Evolutionary conservation across 805 yeast species (phyloP).

Genomic region (Groenewaldozyma salmanticensis): DNA sequence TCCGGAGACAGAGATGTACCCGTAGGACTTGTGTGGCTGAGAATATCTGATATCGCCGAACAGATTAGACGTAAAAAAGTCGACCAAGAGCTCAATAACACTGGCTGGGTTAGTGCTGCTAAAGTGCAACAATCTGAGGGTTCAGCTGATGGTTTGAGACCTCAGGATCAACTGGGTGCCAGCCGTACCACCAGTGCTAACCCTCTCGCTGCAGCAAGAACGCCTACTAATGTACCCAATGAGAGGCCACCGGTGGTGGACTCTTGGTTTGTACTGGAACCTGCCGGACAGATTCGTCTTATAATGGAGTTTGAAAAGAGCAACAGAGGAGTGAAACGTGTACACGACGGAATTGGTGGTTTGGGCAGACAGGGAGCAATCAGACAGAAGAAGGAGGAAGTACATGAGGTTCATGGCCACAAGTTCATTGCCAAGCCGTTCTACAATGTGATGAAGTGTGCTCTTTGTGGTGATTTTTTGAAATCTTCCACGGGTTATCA

Average conservation of each 20-base stretch:
- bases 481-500: conserved; percentile 69
- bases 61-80: conserved; percentile 87
- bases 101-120: conserved; percentile 82
- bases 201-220: background rate
- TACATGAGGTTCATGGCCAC: conserved; percentile 93
- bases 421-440: conserved; percentile 92
- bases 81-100: conserved; percentile 54
- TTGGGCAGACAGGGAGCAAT: conserved; percentile 97
- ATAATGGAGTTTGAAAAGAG: conserved; percentile 74
- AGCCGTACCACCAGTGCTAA: background rate
- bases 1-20: conserved; percentile 61
- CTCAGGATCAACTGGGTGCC: background rate
- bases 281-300: conserved; percentile 81
- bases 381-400: conserved; percentile 74
- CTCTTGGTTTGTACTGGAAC: conserved; percentile 87
- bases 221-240: conserved; percentile 1
- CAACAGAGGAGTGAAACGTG: conserved; percentile 35
- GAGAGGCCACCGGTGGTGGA: conserved; percentile 32
- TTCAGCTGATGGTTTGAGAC: conserved; percentile 9
- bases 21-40: conserved; percentile 87
- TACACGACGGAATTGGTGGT: conserved; percentile 44
- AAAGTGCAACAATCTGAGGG: conserved; percentile 19
- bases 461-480: conserved; percentile 91
- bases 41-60: conserved; percentile 85
- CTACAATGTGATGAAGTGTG: conserved; percentile 95